Evolutionary conservation across 345 rosid species (phyloP).

Genomic region (Rhodamnia rubescens): DNA sequence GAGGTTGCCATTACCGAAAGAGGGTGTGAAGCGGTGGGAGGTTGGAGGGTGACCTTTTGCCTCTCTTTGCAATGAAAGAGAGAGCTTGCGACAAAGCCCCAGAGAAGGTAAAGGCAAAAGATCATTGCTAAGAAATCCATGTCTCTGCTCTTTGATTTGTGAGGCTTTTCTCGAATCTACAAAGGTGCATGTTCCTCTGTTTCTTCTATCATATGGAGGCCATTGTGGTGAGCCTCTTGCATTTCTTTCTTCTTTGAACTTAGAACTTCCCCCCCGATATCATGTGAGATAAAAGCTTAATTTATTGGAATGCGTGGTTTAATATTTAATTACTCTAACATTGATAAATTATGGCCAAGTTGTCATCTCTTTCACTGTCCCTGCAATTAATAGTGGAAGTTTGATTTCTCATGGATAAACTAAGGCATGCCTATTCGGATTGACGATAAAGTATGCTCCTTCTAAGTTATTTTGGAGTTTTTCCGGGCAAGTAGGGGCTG

Average conservation of each 20-base stretch:
- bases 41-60: background rate
- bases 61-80: background rate
- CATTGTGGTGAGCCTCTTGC: too few species aligned
- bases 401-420: too few species aligned
- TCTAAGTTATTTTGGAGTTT: too few species aligned
- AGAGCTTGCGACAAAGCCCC: background rate
- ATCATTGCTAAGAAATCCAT: background rate
- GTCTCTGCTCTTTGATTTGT: background rate
- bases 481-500: background rate
- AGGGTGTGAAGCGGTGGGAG: conserved; percentile 19
- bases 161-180: background rate
- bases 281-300: too few species aligned
- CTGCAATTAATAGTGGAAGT: too few species aligned
- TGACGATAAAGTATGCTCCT: too few species aligned
- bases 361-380: background rate
- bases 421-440: too few species aligned
- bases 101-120: background rate
- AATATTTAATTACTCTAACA: too few species aligned
- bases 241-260: too few species aligned
- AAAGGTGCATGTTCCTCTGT: background rate
- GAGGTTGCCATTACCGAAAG: conserved; percentile 22
- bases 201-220: too few species aligned
- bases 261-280: too few species aligned
- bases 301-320: too few species aligned
- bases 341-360: background rate